phyloP scores from a whole-genome alignment of 371 early-diverging fungal species.

The Mortierella polycephala region DNA sequence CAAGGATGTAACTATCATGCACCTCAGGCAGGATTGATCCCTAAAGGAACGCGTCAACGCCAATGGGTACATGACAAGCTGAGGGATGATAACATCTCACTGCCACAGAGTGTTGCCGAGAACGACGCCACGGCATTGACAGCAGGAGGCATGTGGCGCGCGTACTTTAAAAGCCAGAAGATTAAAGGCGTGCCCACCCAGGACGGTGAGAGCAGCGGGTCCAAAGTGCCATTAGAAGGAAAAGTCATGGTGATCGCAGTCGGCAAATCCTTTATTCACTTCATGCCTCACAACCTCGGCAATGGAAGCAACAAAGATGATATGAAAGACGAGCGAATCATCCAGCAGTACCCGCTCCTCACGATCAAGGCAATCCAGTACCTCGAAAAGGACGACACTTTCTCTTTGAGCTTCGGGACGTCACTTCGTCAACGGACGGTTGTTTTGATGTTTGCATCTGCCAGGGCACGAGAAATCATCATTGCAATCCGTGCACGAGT shows the following conservation, averaged over 20 bases:
- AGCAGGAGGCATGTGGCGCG: conserved; percentile 51
- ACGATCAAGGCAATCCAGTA: conserved; percentile 38
- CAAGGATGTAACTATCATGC: conserved; percentile 49
- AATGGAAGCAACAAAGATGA: conserved; percentile 46
- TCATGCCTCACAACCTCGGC: conserved; percentile 47
- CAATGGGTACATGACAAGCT: conserved; percentile 46
- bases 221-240: conserved; percentile 40
- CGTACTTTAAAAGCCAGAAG: conserved; percentile 38
- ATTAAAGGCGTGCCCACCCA: conserved; percentile 30
- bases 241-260: conserved; percentile 40
- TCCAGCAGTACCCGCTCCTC: conserved; percentile 42
- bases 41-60: conserved; percentile 43
- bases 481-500: conserved; percentile 45
- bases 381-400: conserved; percentile 36
- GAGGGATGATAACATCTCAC: conserved; percentile 31
- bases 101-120: conserved; percentile 42
- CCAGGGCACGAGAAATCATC: conserved; percentile 46
- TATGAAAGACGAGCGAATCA: conserved; percentile 41
- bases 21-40: conserved; percentile 28
- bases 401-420: conserved; percentile 39
- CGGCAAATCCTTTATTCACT: conserved; percentile 36
- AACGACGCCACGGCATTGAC: conserved; percentile 40
- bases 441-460: conserved; percentile 41
- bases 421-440: conserved; percentile 42
- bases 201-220: conserved; percentile 10